Conservation (phyloP, 2,329 filamentous ascomycete species). For the Xylariaceae sp. region DNA sequence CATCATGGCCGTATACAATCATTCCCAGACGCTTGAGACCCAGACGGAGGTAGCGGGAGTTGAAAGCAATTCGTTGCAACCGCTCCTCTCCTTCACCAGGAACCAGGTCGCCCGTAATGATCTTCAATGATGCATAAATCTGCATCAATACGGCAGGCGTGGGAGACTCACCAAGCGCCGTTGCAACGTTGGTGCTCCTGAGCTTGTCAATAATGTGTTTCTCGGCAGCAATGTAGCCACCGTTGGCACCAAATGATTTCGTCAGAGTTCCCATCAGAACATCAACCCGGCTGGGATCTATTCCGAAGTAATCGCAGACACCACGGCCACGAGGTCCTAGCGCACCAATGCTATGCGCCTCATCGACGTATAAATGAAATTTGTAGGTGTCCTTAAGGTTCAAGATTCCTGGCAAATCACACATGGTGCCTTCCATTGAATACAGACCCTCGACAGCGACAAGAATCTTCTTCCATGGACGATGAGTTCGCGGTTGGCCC, state of each 20-base stretch:
- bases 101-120: slow-evolving; percentile 82
- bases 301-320: slow-evolving; percentile 95
- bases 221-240: slow-evolving; percentile 88
- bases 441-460: slow-evolving; percentile 96
- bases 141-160: slow-evolving; percentile 85
- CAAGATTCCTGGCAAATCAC: slow-evolving; percentile 87
- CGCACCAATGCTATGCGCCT: slow-evolving; percentile 93
- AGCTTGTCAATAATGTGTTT: slow-evolving; percentile 92
- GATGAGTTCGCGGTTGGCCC: slow-evolving; percentile 95
- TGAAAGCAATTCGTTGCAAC: slow-evolving; percentile 93
- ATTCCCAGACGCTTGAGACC: slow-evolving; percentile 94
- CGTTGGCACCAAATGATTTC: slow-evolving; percentile 97
- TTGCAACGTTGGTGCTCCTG: slow-evolving; percentile 77
- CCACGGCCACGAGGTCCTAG: slow-evolving; percentile 84
- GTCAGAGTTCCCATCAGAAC: slow-evolving; percentile 98
- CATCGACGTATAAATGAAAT: slow-evolving; percentile 92
- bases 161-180: slow-evolving; percentile 82
- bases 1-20: slow-evolving; percentile 96
- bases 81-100: slow-evolving; percentile 95
- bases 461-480: slow-evolving; percentile 98
- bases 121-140: slow-evolving; percentile 78
- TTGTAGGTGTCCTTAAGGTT: slow-evolving; percentile 93
- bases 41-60: slow-evolving; percentile 95
- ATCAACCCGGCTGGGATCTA: slow-evolving; percentile 83
- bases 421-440: slow-evolving; percentile 99